A percentile compares a stretch with the other conserved stretches of the same genome.
phyloP scores from a whole-genome alignment of 208 protist genomes.

The Leishmania lainsoni region DNA sequence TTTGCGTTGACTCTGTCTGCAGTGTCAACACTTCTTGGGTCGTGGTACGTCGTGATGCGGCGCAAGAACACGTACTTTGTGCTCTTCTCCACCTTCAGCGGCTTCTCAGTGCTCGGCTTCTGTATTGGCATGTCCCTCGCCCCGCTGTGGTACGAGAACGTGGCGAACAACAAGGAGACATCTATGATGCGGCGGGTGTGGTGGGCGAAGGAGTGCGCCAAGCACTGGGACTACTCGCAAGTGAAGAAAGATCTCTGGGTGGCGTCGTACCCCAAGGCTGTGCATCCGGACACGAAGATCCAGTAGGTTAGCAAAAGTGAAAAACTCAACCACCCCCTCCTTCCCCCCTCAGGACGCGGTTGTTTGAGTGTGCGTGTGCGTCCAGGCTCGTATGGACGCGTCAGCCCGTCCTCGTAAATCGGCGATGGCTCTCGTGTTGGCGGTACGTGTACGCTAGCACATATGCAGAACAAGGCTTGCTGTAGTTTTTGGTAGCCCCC shows the following conservation, averaged over 20 bases:
- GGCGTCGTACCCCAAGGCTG: slow-evolving; percentile 66
- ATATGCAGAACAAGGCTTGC: not conserved
- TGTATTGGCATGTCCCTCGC: slow-evolving; percentile 75
- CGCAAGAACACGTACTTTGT: slow-evolving; percentile 86
- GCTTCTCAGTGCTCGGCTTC: slow-evolving; percentile 83
- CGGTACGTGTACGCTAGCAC: not conserved
- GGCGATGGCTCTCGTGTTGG: not conserved
- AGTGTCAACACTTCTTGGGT: slow-evolving; percentile 52
- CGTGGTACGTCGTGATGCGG: slow-evolving; percentile 55
- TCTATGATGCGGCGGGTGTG: slow-evolving; percentile 92
- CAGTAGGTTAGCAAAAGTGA: slow-evolving; percentile 26
- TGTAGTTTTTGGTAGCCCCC: not conserved
- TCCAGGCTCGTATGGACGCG: not conserved
- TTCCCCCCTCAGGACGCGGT: not conserved
- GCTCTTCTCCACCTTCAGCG: slow-evolving; percentile 79
- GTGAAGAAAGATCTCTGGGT: slow-evolving; percentile 58
- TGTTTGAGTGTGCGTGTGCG: not conserved
- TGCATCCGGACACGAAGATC: slow-evolving; percentile 47
- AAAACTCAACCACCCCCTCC: not conserved
- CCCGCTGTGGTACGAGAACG: slow-evolving; percentile 71
- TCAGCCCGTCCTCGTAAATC: not conserved
- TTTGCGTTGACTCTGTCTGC: slow-evolving; percentile 48
- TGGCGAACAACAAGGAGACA: slow-evolving; percentile 87
- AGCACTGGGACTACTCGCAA: slow-evolving; percentile 90
- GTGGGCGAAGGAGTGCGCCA: slow-evolving; percentile 93